Evolutionary conservation across 257 asterid species (phyloP).

Genomic region (Lithospermum erythrorhizon): DNA sequence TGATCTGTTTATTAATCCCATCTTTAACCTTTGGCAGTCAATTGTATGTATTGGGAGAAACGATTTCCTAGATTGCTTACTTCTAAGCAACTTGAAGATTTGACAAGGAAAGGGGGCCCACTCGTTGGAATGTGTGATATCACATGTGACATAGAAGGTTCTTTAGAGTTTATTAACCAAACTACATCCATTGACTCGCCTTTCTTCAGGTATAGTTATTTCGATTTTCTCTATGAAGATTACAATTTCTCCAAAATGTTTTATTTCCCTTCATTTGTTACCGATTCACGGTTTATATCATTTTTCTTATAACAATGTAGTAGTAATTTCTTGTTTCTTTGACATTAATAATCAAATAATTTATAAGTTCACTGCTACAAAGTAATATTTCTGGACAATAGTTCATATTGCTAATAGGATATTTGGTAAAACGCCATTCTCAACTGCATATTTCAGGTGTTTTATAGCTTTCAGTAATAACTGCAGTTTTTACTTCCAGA

Average conservation of each 20-base stretch:
- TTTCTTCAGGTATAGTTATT: constrained; percentile 57
- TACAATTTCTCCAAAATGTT: not conserved
- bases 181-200: constrained; percentile 82
- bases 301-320: not conserved
- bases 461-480: constrained; percentile 5
- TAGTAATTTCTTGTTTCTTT: no score
- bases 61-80: constrained; percentile 78
- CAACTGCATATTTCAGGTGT: not conserved
- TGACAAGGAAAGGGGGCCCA: constrained; percentile 49
- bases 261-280: not conserved
- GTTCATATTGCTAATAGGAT: not conserved
- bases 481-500: constrained; percentile 26
- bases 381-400: no score
- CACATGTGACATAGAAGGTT: constrained; percentile 88
- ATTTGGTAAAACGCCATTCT: not conserved
- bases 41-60: constrained; percentile 97
- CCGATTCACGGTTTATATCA: not conserved
- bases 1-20: not conserved
- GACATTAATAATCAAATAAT: not conserved
- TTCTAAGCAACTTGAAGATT: constrained; percentile 56
- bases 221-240: not conserved
- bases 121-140: constrained; percentile 88
- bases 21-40: constrained; percentile 39
- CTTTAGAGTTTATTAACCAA: constrained; percentile 68
- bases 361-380: not conserved